Base-by-base conservation (phyloP, 148 eudicot species). In the Heliosperma pusillum region DNA sequence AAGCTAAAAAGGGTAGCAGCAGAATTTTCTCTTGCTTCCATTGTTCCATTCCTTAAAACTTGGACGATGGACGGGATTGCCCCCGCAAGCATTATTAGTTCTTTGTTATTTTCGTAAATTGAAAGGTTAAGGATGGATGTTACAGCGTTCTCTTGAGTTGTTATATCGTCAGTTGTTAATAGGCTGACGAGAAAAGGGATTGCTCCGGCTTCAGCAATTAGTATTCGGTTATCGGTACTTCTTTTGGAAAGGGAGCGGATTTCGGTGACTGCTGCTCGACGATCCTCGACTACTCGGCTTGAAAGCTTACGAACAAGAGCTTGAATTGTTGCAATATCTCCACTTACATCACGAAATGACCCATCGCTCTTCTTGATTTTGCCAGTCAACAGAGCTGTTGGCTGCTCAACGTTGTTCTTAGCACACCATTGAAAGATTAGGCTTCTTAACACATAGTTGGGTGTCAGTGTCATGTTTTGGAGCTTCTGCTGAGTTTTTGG, bases 1-100 rank as follows among this genome's bases (percentile, higher is more conserved):
- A 94, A 78, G 73, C 97, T 94, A 83, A 94, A 94, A 70, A 94
- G 88, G 80, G 98, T 90, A 25, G 97, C 98, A 4, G 98, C 97
- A 16, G 97, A 87, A 83, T 94, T 94, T 36, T 94, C 97, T 80
- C 87, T 81, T 2, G 96, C 90, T 85, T 89, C 97, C 88, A 83
- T 87, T 79, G 87, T 91, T 72, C 98, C 98, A 20, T 81, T 81
- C 76, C 91, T 79, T 57, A 93, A 91, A 59, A 93, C 89, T 82
- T 91, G 94, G n/a, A 93, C 90, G 53, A 93, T 88, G 17, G 91
- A 88, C 7, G 95, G 92, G 71, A 90, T 79, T n/a, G 95, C 95
- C 62, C 89, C 88, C 12, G 93, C 95, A 24, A 86, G 95, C 97
- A 91, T 91, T 27, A 93, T 93, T 67, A 89, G 89, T 59, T 85